These are phyloP conservation scores for Amanita brunnescens DNA, from an alignment of 768 basidiomycete genomes.

Conservation along the genomic window DNA sequence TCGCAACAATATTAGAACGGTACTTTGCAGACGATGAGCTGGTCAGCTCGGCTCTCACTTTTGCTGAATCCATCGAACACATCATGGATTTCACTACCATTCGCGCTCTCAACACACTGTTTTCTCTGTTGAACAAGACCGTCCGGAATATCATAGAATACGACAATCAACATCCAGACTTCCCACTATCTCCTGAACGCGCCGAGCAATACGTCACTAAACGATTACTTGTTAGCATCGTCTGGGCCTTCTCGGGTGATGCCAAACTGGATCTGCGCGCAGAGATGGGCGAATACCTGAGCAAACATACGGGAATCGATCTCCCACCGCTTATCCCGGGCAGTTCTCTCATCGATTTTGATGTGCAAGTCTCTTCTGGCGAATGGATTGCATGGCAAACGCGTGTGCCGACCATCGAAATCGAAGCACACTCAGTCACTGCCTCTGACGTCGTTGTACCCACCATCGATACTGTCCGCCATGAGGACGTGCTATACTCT, in stretches of 20 bases:
- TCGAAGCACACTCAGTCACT: slow-evolving; percentile 93
- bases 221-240: slow-evolving; percentile 81
- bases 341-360: slow-evolving; percentile 88
- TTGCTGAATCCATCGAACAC: slow-evolving; percentile 82
- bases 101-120: slow-evolving; percentile 90
- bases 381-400: slow-evolving; percentile 93
- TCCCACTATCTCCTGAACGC: slow-evolving; percentile 77
- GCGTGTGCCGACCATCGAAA: slow-evolving; percentile 89
- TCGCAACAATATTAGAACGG: slow-evolving; percentile 65
- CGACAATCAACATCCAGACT: slow-evolving; percentile 91
- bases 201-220: slow-evolving; percentile 90
- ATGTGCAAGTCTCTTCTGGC: slow-evolving; percentile 78
- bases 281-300: slow-evolving; percentile 81
- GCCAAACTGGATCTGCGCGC: slow-evolving; percentile 86
- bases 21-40: slow-evolving; percentile 82
- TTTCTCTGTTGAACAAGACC: slow-evolving; percentile 96
- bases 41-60: slow-evolving; percentile 68
- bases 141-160: slow-evolving; percentile 90
- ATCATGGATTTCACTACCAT: slow-evolving; percentile 98
- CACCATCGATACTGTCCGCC: slow-evolving; percentile 96
- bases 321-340: slow-evolving; percentile 69
- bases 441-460: slow-evolving; percentile 96
- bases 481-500: slow-evolving; percentile 97
- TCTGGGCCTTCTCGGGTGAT: slow-evolving; percentile 98
- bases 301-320: slow-evolving; percentile 82